phyloP scores from a whole-genome alignment of 1,139 yeast genomes.

The Lodderomyces orthopsilosis region DNA sequence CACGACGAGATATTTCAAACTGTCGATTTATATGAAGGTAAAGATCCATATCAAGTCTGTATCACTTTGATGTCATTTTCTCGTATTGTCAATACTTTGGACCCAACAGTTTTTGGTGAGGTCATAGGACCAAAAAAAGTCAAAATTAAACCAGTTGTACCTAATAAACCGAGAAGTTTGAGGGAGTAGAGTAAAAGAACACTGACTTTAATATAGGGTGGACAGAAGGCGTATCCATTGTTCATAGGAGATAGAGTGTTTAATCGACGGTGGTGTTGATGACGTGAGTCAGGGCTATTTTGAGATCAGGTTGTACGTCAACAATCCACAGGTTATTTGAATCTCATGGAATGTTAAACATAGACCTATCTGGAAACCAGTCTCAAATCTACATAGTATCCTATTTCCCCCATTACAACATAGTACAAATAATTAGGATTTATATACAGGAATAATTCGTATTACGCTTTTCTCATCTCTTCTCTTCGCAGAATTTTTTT shows the following conservation, averaged over 20 bases:
- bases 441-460: slow-evolving; percentile 1
- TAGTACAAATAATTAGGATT: too few species aligned
- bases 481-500: neutral
- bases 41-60: slow-evolving; percentile 76
- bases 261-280: too few species aligned
- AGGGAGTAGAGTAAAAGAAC: neutral
- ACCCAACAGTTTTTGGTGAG: slow-evolving; percentile 26
- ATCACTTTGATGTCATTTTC: slow-evolving; percentile 74
- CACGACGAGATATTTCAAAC: slow-evolving; percentile 85
- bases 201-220: neutral
- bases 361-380: too few species aligned
- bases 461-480: neutral
- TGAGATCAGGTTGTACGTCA: too few species aligned
- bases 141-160: slow-evolving; percentile 37
- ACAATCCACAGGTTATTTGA: too few species aligned
- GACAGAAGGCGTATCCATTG: too few species aligned
- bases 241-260: too few species aligned
- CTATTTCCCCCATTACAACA: too few species aligned
- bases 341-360: too few species aligned
- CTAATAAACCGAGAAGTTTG: slow-evolving; percentile 28
- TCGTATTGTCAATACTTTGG: slow-evolving; percentile 40
- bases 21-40: slow-evolving; percentile 67
- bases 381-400: too few species aligned
- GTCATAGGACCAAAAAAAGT: slow-evolving; percentile 38
- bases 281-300: too few species aligned